A percentile compares a stretch with the other conserved stretches of the same genome.
phyloP scores from a whole-genome alignment of 305 asterid species.

The Rubia tinctorum region DNA sequence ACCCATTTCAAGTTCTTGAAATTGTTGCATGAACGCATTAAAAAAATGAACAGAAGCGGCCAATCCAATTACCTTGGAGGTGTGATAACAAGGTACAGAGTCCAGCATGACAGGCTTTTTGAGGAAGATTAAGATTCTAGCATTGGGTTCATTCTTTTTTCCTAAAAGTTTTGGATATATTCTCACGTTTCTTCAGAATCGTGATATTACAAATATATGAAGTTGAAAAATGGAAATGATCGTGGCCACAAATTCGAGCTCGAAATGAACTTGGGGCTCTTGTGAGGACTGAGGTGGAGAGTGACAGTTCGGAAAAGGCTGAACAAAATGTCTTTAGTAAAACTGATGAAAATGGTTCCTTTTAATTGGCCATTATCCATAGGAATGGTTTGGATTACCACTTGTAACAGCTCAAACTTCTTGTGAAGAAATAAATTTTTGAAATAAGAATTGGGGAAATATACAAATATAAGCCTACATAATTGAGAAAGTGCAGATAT shows the following conservation, averaged over 20 bases:
- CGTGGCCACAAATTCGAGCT: constrained; percentile 23
- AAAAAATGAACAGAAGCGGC: neutral
- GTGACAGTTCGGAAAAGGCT: neutral
- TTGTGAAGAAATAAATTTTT: too few relatives aligned
- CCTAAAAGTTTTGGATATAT: neutral
- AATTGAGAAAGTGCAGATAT: too few relatives aligned
- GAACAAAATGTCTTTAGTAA: neutral
- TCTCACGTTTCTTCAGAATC: neutral
- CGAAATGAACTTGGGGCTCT: neutral
- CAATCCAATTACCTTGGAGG: constrained; percentile 27
- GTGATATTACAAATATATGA: neutral
- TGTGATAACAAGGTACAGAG: constrained; percentile 20
- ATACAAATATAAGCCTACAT: too few relatives aligned
- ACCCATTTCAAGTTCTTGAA: neutral
- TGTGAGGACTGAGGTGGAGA: constrained; percentile 8
- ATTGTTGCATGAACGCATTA: neutral
- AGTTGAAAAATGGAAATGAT: constrained; percentile 4
- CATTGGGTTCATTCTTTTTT: constrained; percentile 3
- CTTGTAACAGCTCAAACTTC: too few relatives aligned
- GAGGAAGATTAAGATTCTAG: neutral
- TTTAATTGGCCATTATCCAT: neutral
- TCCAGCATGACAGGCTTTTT: constrained; percentile 26
- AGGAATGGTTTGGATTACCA: too few relatives aligned
- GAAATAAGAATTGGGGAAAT: too few relatives aligned
- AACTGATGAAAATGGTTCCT: neutral